phyloP scores from a whole-genome alignment of 768 basidiomycete species.

The Calocybe cyanea region DNA sequence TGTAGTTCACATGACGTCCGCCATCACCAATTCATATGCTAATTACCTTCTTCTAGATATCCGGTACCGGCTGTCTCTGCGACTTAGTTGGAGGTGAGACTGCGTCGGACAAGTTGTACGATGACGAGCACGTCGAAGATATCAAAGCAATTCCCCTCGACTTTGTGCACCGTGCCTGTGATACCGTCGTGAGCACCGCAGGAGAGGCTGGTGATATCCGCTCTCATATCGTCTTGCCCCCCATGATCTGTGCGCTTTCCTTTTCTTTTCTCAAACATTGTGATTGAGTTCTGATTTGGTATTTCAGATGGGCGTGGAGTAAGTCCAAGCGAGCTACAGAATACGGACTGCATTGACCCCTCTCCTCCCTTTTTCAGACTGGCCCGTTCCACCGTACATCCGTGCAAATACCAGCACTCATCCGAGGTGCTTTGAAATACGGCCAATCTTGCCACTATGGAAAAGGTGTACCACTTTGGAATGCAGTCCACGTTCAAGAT shows the following conservation, averaged over 20 bases:
- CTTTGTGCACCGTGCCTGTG: conserved; percentile 14
- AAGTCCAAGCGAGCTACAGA: background rate
- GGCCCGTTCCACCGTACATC: conserved; percentile 17
- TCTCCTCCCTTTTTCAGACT: conserved; percentile 5
- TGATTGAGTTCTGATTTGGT: background rate
- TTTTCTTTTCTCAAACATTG: background rate
- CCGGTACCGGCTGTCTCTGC: conserved; percentile 13
- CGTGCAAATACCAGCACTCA: conserved; percentile 14
- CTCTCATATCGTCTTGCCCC: conserved; percentile 16
- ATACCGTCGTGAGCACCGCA: conserved; percentile 10
- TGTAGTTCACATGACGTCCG: background rate
- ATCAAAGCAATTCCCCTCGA: conserved; percentile 15
- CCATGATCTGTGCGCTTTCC: conserved; percentile 9
- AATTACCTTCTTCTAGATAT: conserved; percentile 2
- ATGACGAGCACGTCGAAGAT: conserved; percentile 15
- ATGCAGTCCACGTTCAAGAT: conserved; percentile 16
- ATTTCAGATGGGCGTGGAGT: conserved; percentile 14
- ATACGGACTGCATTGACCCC: too few species aligned
- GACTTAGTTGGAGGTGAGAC: conserved; percentile 11
- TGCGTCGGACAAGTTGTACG: conserved; percentile 12
- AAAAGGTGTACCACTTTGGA: conserved; percentile 14
- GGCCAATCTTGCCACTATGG: conserved; percentile 13
- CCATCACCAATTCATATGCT: background rate
- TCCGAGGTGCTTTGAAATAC: conserved; percentile 13
- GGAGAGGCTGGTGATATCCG: conserved; percentile 13